Evolutionary conservation across 2,329 filamentous ascomycete genomes (phyloP).

Genomic region (Cladorrhinum sp.): DNA sequence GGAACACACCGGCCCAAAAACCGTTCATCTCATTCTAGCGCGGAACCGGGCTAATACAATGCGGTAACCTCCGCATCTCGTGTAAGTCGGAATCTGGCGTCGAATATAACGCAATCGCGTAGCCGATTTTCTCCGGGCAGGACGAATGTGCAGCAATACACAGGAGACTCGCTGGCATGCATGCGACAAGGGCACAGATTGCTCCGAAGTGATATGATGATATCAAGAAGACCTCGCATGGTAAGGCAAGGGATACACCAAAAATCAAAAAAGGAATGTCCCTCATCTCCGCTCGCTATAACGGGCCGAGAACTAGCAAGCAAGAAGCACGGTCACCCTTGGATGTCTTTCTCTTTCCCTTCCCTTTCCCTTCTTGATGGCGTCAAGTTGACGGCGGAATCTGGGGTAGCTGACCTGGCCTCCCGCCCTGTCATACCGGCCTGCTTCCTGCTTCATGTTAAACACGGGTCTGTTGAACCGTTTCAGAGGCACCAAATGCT

Average conservation of each 20-base stretch:
- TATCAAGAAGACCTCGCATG: neutral
- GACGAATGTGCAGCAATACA: neutral
- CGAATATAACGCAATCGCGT: neutral
- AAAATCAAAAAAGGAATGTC: constrained; percentile 13
- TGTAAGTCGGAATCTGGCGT: neutral
- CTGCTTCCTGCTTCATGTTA: constrained; percentile 6
- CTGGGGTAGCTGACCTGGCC: constrained; percentile 4
- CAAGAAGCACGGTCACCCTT: constrained; percentile 4
- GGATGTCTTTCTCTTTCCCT: constrained; percentile 12
- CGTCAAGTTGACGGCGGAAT: constrained; percentile 9
- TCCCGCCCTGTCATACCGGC: constrained; percentile 14
- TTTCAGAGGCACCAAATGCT: constrained; percentile 14
- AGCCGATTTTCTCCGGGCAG: neutral
- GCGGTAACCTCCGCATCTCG: neutral
- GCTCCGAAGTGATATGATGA: constrained; percentile 1
- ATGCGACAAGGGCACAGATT: constrained; percentile 5
- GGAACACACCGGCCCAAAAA: neutral
- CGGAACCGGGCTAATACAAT: neutral
- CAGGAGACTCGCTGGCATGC: neutral
- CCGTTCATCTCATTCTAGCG: neutral
- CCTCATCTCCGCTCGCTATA: constrained; percentile 18
- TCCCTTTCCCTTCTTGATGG: too few species aligned
- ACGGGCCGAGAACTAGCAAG: constrained; percentile 11
- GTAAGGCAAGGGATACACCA: constrained; percentile 16
- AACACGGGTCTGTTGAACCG: neutral